Evolutionary conservation across 306 rosid species (phyloP).

Genomic region (Pyrus betulifolia): DNA sequence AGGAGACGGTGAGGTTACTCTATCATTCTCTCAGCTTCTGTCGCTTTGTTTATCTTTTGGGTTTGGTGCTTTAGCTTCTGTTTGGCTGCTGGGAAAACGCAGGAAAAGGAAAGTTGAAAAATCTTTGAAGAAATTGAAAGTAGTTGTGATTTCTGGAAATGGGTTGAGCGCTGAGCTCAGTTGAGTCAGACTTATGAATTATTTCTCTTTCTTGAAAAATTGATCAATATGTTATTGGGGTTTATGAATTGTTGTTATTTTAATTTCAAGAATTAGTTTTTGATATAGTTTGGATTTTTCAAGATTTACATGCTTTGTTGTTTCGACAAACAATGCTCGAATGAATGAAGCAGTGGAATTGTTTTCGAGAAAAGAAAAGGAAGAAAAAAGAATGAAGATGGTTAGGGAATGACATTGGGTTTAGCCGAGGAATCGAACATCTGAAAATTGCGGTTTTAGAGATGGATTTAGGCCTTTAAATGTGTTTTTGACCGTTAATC

Average conservation of each 20-base stretch:
- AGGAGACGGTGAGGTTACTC: constrained; percentile 56
- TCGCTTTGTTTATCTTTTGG: not conserved
- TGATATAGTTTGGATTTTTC: not conserved
- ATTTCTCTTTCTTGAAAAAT: not conserved
- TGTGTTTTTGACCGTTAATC: not conserved
- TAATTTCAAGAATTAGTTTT: not conserved
- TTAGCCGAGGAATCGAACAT: not conserved
- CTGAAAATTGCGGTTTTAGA: not conserved
- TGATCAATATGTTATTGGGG: not conserved
- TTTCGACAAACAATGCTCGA: not conserved
- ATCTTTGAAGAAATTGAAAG: not conserved
- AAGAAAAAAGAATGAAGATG: not conserved
- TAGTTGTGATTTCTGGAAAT: not conserved
- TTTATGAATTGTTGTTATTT: not conserved
- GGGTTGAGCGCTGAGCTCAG: not conserved
- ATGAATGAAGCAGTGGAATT: not conserved
- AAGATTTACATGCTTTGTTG: not conserved
- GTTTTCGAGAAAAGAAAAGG: not conserved
- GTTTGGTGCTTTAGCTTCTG: constrained; percentile 12
- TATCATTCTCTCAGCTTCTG: not conserved
- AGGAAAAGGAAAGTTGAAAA: not conserved
- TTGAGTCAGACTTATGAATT: not conserved
- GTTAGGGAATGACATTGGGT: not conserved
- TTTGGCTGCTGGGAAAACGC: constrained; percentile 18
- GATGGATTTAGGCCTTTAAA: not conserved